Base-by-base conservation (phyloP, 495 filamentous ascomycete species). In the Podospora pseudocomata region DNA sequence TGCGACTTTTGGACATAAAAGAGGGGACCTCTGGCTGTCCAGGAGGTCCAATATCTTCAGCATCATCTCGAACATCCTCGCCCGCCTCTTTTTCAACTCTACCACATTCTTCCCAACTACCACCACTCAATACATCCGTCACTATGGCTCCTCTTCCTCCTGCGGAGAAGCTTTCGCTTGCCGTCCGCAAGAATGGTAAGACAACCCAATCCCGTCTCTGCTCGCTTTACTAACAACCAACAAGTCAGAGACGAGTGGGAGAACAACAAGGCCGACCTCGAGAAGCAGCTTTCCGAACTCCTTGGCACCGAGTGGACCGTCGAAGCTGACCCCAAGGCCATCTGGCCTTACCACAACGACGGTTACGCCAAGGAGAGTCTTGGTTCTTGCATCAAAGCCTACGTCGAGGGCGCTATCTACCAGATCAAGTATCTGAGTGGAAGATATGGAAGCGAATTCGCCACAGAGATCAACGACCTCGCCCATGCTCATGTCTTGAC, bases 171-270 rank as follows among this genome's bases (percentile, higher is more conserved):
- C 76, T 87, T 9, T 79, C 84, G n/a, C 81, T 87, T 65, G 83
- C 80, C 27, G 67, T 82, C 30, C 83, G 83, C 70, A 86, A 84
- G 73, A 86, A 84, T 71, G 71, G 83, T 85, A 69, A 70, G 79
- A 15, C 11, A 39, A 11, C 60, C 23, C 23, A 23, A 2, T 7
- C n/a, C 3, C n/a, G 3, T n/a, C n/a, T 26, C 5, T 58, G 55
- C 55, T 19, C 6, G 7, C 55, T 26, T 58, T 20, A 18, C 34
- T 32, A 56, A n/a, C 7, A 53, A 20, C 23, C 20, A 26, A 16
- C 4, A 26, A 86, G 84, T 86, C 68, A 81, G 85, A 3, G 85
- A 87, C 67, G 79, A 80, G 26, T 86, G 77, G 76, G 83, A 85
- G n/a, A 76, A 70, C 63, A 82, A 81, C 67, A 83, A 81, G 69